phyloP scores from a whole-genome alignment of 768 basidiomycete species.

The Hygrophoropsis aurantiaca region DNA sequence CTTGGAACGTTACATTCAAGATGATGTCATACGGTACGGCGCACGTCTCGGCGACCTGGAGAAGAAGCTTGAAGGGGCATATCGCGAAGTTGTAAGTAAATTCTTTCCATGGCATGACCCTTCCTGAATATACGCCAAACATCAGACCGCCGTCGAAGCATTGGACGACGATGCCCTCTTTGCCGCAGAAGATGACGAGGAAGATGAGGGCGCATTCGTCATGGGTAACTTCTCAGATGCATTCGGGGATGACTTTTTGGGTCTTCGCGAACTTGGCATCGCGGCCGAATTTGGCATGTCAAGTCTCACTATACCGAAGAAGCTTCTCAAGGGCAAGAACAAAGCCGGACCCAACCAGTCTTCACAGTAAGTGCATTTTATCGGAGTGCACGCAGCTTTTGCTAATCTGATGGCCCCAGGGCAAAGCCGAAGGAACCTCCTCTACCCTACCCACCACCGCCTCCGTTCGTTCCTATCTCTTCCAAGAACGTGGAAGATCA shows the following conservation, averaged over 20 bases:
- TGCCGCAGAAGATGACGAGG: constrained; percentile 57
- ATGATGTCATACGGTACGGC: constrained; percentile 86
- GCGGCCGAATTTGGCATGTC: constrained; percentile 82
- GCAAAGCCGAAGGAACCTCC: constrained; percentile 73
- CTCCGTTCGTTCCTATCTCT: constrained; percentile 73
- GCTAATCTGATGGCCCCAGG: constrained; percentile 30
- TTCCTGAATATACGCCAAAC: background rate
- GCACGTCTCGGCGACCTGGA: constrained; percentile 73
- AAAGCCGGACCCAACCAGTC: constrained; percentile 37
- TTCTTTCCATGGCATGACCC: background rate
- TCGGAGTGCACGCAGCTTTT: background rate
- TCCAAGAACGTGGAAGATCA: constrained; percentile 68
- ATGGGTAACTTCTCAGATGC: constrained; percentile 88
- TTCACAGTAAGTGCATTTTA: constrained; percentile 46
- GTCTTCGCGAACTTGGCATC: constrained; percentile 83
- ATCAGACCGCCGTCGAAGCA: constrained; percentile 40
- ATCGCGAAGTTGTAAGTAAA: constrained; percentile 70
- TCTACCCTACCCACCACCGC: constrained; percentile 82
- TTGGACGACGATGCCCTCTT: constrained; percentile 55
- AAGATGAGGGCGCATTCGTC: constrained; percentile 63
- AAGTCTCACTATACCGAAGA: constrained; percentile 75
- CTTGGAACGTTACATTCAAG: constrained; percentile 83
- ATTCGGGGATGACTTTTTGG: constrained; percentile 92
- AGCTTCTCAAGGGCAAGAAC: constrained; percentile 66
- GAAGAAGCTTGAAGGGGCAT: constrained; percentile 82